A percentile compares a stretch with the other conserved stretches of the same genome.
Conservation (phyloP, 2,329 filamentous ascomycete species). For the Ascochyta koolunga region DNA sequence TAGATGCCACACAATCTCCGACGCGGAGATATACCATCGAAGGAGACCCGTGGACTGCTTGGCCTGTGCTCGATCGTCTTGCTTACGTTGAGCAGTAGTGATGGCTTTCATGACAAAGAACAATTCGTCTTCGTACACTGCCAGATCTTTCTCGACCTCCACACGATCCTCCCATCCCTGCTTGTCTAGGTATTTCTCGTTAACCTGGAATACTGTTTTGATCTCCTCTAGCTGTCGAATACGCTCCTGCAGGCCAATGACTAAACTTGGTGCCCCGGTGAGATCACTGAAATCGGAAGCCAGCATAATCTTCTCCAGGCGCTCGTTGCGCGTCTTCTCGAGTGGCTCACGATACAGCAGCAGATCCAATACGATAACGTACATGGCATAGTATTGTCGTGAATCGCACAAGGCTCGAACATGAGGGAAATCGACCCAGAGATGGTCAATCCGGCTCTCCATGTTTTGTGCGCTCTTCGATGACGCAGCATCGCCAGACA, state of each 20-base stretch:
- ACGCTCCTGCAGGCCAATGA: constrained; percentile 86
- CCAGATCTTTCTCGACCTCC: constrained; percentile 85
- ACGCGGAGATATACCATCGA: constrained; percentile 91
- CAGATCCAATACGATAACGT: constrained; percentile 95
- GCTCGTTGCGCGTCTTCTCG: constrained; percentile 95
- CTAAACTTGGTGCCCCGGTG: constrained; percentile 90
- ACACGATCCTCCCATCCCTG: constrained; percentile 91
- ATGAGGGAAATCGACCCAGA: constrained; percentile 96
- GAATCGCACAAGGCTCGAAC: constrained; percentile 96
- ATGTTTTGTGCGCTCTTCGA: constrained; percentile 56
- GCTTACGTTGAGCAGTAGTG: constrained; percentile 90
- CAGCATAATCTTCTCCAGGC: constrained; percentile 97
- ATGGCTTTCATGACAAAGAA: constrained; percentile 99
- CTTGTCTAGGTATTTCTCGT: constrained; percentile 83
- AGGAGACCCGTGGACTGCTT: constrained; percentile 79
- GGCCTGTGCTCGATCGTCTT: constrained; percentile 66
- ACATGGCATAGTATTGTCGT: constrained; percentile 95
- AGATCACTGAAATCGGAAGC: constrained; percentile 98
- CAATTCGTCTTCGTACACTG: constrained; percentile 90
- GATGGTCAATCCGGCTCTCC: constrained; percentile 88
- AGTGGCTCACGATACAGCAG: constrained; percentile 94
- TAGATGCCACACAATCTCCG: constrained; percentile 96
- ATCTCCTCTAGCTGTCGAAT: constrained; percentile 95
- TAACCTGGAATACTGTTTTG: constrained; percentile 93
- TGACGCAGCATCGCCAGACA: constrained; percentile 66